Evolutionary conservation across 139 green algal genomes (phyloP), one percentile per base, ranked within the genome.

Genomic region (Haematococcus sp.): DNA sequence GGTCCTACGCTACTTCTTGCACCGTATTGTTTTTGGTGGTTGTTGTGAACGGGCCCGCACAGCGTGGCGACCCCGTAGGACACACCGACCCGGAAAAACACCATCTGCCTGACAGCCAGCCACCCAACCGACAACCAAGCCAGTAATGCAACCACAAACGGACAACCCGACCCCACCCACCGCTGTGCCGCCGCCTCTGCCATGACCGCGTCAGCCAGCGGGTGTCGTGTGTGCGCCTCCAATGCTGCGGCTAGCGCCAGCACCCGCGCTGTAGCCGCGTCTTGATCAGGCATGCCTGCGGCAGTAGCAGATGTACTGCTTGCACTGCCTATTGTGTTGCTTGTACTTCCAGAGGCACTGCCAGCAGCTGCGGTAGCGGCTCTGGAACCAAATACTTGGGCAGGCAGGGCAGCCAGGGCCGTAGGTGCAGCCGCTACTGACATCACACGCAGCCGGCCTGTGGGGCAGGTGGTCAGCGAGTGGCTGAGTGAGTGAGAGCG

Each of bases 161-260:
- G 40, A 11, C 40, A 49, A 11, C 40, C n/a, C n/a, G n/a, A n/a
- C n/a, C n/a, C n/a, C n/a, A n/a, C n/a, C 7, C 40, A 49, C 40
- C 11, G 7, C 33, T 80, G 65, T 1, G 70, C n/a, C 19, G 43
- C 22, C 0, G 87, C 91, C 31, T 85, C 87, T 1, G 63, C 61
- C 31, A 90, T 58, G 1, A 98, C 73, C 0, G 94, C 94, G 16
- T 86, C 80, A 16, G 94, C 94, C 43, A 98, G 71, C 2, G 94
- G 94, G 82, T 98, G 94, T 2, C 85, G 74, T 0, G 92, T 94
- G 32, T 64, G 72, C 1, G 74, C 67, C 81, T 98, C 94, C 9
- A 90, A 87, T n/a, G 86, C 88, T 22, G 93, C 93, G 16, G 92
- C 91, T 68, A 92, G 23, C 28, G 25, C 49, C 78, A 97, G 75